phyloP scores from a whole-genome alignment of 2,329 filamentous ascomycete species.

The Aurifilum marmelostoma region DNA sequence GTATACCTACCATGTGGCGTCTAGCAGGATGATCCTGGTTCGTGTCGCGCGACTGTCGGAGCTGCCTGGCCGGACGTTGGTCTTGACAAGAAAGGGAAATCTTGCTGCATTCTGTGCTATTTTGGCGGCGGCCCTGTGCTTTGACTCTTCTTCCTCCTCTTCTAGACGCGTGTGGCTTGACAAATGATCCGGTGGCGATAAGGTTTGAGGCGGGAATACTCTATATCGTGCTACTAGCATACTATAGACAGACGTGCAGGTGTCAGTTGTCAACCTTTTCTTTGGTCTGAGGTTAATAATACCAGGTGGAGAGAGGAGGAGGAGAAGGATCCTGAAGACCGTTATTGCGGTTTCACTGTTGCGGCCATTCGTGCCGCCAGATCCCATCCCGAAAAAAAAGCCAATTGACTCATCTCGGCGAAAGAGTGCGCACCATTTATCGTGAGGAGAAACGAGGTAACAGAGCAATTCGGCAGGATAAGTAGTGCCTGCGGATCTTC shows the following conservation, averaged over 20 bases:
- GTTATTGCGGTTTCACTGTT: neutral
- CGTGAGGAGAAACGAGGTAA: neutral
- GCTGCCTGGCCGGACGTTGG: neutral
- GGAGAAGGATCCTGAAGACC: neutral
- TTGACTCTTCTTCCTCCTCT: no score
- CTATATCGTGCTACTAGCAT: neutral
- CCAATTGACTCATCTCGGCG: neutral
- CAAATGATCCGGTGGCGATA: neutral
- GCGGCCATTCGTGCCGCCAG: neutral
- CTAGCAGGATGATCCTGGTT: neutral
- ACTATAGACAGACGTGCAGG: neutral
- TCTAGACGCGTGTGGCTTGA: neutral
- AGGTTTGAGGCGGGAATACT: no score
- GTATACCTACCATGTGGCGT: neutral
- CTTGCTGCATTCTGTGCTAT: no score
- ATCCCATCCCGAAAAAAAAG: neutral
- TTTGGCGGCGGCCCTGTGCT: no score
- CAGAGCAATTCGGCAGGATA: neutral
- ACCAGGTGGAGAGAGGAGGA: neutral
- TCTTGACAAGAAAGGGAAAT: neutral
- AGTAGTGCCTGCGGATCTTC: neutral
- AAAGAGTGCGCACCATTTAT: neutral
- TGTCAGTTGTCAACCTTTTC: neutral
- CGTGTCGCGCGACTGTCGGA: neutral
- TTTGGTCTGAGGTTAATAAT: neutral